Base-by-base conservation (phyloP, 2,329 filamentous ascomycete genomes). In the Amauroascus verrucosus region DNA sequence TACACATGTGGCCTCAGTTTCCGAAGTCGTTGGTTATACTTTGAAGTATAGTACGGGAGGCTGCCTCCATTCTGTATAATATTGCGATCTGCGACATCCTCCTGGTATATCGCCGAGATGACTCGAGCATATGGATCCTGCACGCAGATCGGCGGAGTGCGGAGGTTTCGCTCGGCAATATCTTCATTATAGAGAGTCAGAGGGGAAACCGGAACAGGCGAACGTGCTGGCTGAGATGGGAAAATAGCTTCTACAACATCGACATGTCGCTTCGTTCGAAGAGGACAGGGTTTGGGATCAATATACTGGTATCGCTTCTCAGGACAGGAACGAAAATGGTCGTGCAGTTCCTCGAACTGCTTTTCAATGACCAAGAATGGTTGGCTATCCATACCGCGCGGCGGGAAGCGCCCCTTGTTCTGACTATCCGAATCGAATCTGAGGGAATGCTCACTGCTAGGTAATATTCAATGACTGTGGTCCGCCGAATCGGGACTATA, bases 51-150 rank as follows among this genome's bases (percentile, higher is more conserved):
- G 13, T 16, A 33, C 1, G 26, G 16, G 13, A 44, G 14, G 2
- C 11, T 8, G 20, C 18, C 54, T 57, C 47, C 59, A 56, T 54
- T 61, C 62, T 44, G 62, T 61, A 16, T 60, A 51, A 69, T 70
- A 51, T 72, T 72, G 32, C 68, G 63, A 54, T 72, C 69, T 32
- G 68, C 66, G 32, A 71, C 68, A 59, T 72, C 69, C 53, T 72
- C 70, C 53, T 71, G 68, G 48, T 69, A 69, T 43, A 70, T 52
- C 3, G 63, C 61, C 3, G 70, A 68, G 28, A 68, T 54, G 18
- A 67, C 58, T 9, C 64, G 65, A 11, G 64, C 64, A 54, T 64
- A 66, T 6, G 62, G 50, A 16, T 58, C 56, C 26, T 38, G 41
- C 5, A 30, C 20, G 8, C n/a, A 24, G 16, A 40, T 38, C 7